Evolutionary conservation across 2,329 filamentous ascomycete genomes (phyloP).

Genomic region (Lachnum nothofagi): DNA sequence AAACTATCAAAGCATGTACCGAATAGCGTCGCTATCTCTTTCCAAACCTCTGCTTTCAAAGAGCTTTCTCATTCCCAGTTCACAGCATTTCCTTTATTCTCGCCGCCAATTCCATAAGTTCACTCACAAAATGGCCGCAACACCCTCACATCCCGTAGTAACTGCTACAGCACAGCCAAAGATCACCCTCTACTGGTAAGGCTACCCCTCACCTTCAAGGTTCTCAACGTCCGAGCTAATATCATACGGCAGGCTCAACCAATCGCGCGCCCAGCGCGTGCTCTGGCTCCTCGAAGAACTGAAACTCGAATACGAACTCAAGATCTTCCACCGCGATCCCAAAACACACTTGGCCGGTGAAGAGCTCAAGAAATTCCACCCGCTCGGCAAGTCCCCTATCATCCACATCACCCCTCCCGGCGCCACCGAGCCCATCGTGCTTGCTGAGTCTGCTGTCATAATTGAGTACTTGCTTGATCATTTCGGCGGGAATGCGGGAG

Average conservation of each 20-base stretch:
- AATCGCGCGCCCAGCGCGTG: conserved; percentile 53
- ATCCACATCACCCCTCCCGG: conserved; percentile 55
- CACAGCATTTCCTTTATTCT: neutral
- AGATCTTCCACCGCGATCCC: conserved; percentile 67
- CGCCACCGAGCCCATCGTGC: conserved; percentile 47
- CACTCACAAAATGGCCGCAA: neutral
- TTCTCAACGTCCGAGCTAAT: conserved; percentile 4
- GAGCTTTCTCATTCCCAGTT: too few relatives aligned
- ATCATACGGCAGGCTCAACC: conserved; percentile 25
- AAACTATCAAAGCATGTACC: too few relatives aligned
- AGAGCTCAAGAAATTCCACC: conserved; percentile 72
- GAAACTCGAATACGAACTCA: conserved; percentile 70
- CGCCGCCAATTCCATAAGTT: neutral
- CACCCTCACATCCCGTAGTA: conserved; percentile 4
- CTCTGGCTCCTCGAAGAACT: conserved; percentile 68
- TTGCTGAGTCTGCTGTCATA: conserved; percentile 80
- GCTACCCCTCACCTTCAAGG: neutral
- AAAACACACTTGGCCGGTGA: conserved; percentile 64
- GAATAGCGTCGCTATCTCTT: too few relatives aligned
- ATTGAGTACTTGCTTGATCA: conserved; percentile 75
- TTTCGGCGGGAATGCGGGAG: conserved; percentile 37
- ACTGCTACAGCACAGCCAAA: conserved; percentile 35
- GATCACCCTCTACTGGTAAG: conserved; percentile 52
- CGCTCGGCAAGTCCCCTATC: conserved; percentile 81
- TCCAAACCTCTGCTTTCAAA: too few relatives aligned